Evolutionary conservation across 2,329 filamentous ascomycete species (phyloP), one percentile per base, ranked within the genome.

Genomic region (Elsinoe australis): DNA sequence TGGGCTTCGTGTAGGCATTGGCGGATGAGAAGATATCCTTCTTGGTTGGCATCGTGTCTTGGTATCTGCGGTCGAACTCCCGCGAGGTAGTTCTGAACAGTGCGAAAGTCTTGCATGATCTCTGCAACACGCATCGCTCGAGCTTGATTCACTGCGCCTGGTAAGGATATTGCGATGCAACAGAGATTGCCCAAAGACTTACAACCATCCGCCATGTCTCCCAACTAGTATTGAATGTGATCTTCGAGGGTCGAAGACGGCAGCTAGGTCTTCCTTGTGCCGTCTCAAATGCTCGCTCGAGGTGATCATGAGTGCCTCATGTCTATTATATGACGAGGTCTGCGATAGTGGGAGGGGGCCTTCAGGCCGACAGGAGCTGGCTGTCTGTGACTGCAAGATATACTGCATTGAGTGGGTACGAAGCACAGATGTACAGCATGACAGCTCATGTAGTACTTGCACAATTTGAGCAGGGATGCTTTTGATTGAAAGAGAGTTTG

Each of bases 31-130:
- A 69, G 67, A 57, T 77, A 81, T 49, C 78, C 79, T 53, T 79
- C 73, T 52, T 78, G 72, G 15, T 69, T 68, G 21, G 71, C 67
- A 28, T 48, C 32, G 29, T 48, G 32, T 14, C 45, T 18, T n/a
- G 45, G 45, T 26, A 48, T 39, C 12, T 36, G 33, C 8, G 26
- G 24, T 51, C 72, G 70, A 51, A 78, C 70, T 52, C 76, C 69
- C 22, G 71, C 69, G 49, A 82, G 76, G 59, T 79, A 76, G 53
- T 74, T 63, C 54, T 80, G 74, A 3, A 81, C 64, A 49, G 75
- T 78, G 47, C 78, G 75, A 59, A 78, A 82, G 64, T 82, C 79
- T 53, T 73, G 73, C 67, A 82, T 78, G 59, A 82, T 72, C 62
- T 82, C 79, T 38, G 76, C 70, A 54, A 82, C 66, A 55, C 79